Conservation (phyloP, 805 yeast species). For the Komagataella kurtzmanii region DNA sequence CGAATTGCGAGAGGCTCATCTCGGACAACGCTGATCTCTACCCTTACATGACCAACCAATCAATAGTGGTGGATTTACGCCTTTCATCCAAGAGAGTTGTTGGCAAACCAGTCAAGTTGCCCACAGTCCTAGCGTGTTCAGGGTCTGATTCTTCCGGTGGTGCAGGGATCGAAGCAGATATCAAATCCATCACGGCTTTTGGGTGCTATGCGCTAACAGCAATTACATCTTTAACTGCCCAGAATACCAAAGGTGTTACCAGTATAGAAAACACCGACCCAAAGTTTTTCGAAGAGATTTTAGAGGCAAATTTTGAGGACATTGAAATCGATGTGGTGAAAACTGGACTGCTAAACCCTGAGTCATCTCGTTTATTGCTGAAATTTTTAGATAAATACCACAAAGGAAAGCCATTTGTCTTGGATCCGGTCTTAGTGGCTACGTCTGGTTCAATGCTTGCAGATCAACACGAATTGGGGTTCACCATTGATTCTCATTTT, state of each 20-base stretch:
- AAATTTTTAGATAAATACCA: constrained; percentile 20
- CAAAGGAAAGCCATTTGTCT: constrained; percentile 27
- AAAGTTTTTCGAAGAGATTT: constrained; percentile 28
- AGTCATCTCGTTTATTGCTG: constrained; percentile 33
- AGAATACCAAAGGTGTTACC: constrained; percentile 43
- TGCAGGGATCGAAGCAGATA: constrained; percentile 87
- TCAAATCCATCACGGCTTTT: constrained; percentile 69
- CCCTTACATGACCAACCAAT: background rate
- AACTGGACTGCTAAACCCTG: constrained; percentile 59
- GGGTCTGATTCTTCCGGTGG: constrained; percentile 89
- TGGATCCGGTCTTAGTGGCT: constrained; percentile 80
- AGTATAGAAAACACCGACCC: constrained; percentile 29
- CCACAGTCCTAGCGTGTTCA: constrained; percentile 37
- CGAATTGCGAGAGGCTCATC: background rate
- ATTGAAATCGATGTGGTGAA: constrained; percentile 57
- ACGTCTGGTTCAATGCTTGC: constrained; percentile 59
- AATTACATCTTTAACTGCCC: constrained; percentile 72
- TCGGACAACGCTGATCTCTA: background rate
- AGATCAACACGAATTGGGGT: constrained; percentile 28
- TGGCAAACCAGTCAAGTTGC: constrained; percentile 8
- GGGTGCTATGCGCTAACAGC: constrained; percentile 73
- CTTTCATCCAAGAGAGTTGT: background rate
- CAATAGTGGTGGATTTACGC: constrained; percentile 1
- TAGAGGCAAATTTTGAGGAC: constrained; percentile 48
- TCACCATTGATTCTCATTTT: constrained; percentile 28